These are phyloP conservation scores for Phytophthora constricta DNA, from an alignment of 352 stramenopile species.

Conservation along the genomic window DNA sequence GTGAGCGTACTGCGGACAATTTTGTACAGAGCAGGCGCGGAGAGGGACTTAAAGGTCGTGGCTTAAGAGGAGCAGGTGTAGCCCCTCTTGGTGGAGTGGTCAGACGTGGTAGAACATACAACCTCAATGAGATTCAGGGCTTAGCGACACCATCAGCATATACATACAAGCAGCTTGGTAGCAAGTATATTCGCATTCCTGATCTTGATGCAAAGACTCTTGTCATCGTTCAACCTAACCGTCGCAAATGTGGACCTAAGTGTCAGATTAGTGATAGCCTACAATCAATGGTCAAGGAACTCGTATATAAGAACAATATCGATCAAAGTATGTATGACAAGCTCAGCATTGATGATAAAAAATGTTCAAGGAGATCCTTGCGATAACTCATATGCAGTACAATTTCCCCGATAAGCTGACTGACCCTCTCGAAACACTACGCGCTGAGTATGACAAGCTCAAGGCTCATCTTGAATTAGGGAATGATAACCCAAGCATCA, in stretches of 20 bases:
- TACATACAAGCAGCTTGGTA: not conserved
- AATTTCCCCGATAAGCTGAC: conserved; percentile 12
- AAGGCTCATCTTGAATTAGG: too few species aligned
- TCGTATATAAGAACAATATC: not conserved
- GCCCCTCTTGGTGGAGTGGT: conserved; percentile 6
- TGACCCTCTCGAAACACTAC: conserved; percentile 12
- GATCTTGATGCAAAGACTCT: too few species aligned
- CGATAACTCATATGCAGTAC: conserved; percentile 1
- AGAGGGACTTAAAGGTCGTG: not conserved
- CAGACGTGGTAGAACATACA: conserved; percentile 10
- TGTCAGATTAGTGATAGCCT: too few species aligned
- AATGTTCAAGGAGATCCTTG: too few species aligned
- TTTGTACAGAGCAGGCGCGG: not conserved
- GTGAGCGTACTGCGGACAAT: not conserved
- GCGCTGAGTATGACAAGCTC: too few species aligned
- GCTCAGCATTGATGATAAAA: too few species aligned
- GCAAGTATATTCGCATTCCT: too few species aligned
- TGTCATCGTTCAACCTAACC: too few species aligned
- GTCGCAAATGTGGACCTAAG: too few species aligned
- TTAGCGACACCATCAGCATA: conserved; percentile 6
- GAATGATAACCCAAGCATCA: too few species aligned
- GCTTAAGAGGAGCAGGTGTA: conserved; percentile 11
- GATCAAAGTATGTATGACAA: too few species aligned
- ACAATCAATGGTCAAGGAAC: not conserved
- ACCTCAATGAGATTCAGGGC: conserved; percentile 20